Base-by-base conservation (phyloP, 179 eudicot genomes). In the Sideroxylon spinosum region DNA sequence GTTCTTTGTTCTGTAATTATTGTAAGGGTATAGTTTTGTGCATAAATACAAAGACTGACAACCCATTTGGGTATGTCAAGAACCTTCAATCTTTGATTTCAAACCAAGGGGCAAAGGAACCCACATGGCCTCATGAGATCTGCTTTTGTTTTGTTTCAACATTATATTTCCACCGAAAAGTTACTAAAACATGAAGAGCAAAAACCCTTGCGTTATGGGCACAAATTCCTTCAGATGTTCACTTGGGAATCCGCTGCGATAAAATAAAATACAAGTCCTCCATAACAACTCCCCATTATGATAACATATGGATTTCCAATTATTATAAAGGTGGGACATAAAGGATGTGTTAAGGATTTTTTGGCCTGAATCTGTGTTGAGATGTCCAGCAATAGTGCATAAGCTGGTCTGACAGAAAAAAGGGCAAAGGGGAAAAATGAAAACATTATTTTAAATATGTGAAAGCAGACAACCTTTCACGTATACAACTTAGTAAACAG, bases 331-430 rank as follows among this genome's bases (percentile, higher is more conserved):
- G 14, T 10, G 67, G 32, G 29, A 12, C 44, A 37, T 37, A 37
- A 37, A 37, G 44, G 44, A 37, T 37, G 44, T 4, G 4, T 37
- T 37, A 37, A 52, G 56, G 16, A 52, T 52, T 52, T 52, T 13
- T 52, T 20, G 3, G 23, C 74, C 23, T 69, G 17, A 20, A 71
- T 29, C 50, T 57, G 49, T 74, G 67, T 48, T 64, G 25, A 71
- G 22, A 65, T 26, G 37, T 63, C 71, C 57, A 26, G 64, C 17
- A 17, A 48, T 14, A 62, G 60, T 12, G 5, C 23, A 25, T 68
- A 28, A 76, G 71, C 56, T 46, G 71, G 46, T 74, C 60, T n/a
- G 19, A 46, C 25, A 23, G 23, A 48, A 44, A 64, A 64, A 37
- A 3, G 44, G 44, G 44, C 2, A 37, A 37, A 3, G 5, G 44